Base-by-base conservation (phyloP, 1,284 basidiomycete species). In the Cryptococcus sp. region DNA sequence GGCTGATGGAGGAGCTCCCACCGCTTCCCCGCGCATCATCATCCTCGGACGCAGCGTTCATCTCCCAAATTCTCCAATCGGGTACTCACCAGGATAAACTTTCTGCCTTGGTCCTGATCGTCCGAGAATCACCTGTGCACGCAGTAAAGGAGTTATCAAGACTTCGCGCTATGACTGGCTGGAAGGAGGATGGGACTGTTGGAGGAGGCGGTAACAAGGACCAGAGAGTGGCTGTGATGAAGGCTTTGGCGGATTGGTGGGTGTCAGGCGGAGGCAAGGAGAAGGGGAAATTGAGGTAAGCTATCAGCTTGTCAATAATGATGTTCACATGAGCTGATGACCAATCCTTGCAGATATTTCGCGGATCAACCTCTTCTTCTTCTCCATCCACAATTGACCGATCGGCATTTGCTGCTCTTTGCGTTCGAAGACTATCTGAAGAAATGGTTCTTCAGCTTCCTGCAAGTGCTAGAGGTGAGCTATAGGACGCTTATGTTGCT, bases 361-460 rank as follows among this genome's bases (percentile, higher is more conserved):
- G 88, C 90, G 20, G 96, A 99, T 73, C 95, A 98, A 71, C 88
- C 90, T 3, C 77, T 95, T 19, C 77, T 95, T 19, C 64, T 79
- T 13, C 69, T 83, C 1, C 86, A 89, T 71, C 83, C 85, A 0
- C 79, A 82, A 3, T 82, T 87, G 16, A 88, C 89, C 0, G 88
- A 95, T 61, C 82, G 85, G 47, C 86, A 91, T 73, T 79, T 97
- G 0, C 71, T 93, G 11, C 64, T 90, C 3, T 99, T 89, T 87
- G 88, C 89, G 62, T 99, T 95, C 75, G 96, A 99, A 75, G 94
- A 99, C 71, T 94, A 91, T 87, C 79, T 98, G 56, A 99, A 99
- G 80, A 93, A 93, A 69, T 97, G 89, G 78, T 98, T 96, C 82
- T 98, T 96, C 80, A 87, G 87, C 17, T 81, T 98, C 47, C 84